Evolutionary conservation across 179 eudicot species (phyloP), one percentile per base, ranked within the genome.

Genomic region (Patellifolia procumbens): DNA sequence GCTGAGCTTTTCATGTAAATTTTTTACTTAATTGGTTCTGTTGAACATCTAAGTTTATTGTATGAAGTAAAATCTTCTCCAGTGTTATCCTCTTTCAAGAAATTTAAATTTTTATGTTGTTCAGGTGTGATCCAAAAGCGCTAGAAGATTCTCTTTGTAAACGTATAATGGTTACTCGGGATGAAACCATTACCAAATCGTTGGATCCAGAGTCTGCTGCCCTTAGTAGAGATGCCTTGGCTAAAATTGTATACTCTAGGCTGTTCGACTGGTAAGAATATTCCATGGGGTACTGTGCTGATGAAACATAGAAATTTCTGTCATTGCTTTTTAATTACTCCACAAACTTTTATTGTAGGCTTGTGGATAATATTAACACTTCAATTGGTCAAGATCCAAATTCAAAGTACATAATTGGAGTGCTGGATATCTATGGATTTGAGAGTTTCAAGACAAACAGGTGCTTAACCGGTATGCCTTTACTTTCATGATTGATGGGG

Each of bases 391-490:
- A 94, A 89, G 97, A 94, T 72, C 87, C 92, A 45, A 66, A 87
- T 75, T 94, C 98, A 52, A 94, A 94, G 83, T 84, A 22, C 79
- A 85, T 91, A 51, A 92, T 94, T 76, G 98, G 98, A 76, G 98
- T 94, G 74, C 89, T 94, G 80, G 98, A 94, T 82, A 94, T 94
- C 19, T 94, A 94, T 74, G 98, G 98, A 76, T 94, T 94, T 82
- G 98, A 94, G 88, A 94, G 98, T 88, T 94, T 94, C 92, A 92
- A 94, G 91, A 94, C 96, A 85, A 94, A 94, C 94, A 94, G 98
- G 98, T 94, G 93, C 93, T 85, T 91, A 81, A 78, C 83, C 67
- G 87, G 90, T 88, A 86, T 68, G 89, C 91, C 87, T 81, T 89
- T 82, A 75, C 74, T 78, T 82, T 75, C 55, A 48, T 77, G 65